Evolutionary conservation across 805 yeast species (phyloP), one percentile per base, ranked within the genome.

Genomic region (Candida quercuum): DNA sequence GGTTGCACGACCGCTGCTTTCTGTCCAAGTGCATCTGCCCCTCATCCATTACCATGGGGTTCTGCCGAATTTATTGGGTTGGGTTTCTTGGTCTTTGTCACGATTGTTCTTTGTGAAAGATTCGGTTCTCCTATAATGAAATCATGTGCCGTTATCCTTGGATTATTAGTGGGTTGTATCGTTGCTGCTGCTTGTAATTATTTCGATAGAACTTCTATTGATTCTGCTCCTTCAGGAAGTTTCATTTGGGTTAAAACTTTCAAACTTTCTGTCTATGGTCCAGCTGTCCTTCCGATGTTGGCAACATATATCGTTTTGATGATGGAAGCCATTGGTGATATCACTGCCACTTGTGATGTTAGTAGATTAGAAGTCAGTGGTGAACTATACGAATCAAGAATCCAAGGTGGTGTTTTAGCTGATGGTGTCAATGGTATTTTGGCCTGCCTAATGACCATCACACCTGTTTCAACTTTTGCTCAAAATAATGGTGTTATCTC

Each of bases 401-500:
- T 89, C 47, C 96, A 89, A 66, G 96, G 97, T 52, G 97, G 96
- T 62, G 75, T 88, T 32, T 69, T 88, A 25, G 93, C 94, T 15
- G 95, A 88, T 60, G 96, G 96, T 32, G 51, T 86, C 48, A 83
- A 83, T 57, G 89, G 95, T 43, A 51, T 82, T 17, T 45, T 87
- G 3, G 81, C 93, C 13, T 87, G 88, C 30, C 67, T 88, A 32
- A 73, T 78, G 72, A 87, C 95, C 16, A 66, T 84, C 38, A 83
- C 95, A n/a, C 96, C 96, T 40, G 70, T 87, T 77, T 80, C 94
- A 11, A 82, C 93, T 0, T 89, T 89, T 67, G 96, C 96, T 12
- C 96, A 88, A 64, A 89, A 89, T 64, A 89, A 89, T 59, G 96
- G 96, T 69, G 96, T 88, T 41, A 87, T 88, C 48, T 81, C 95